These are phyloP conservation scores for Taphrina deformans DNA, from an alignment of 1,139 yeast species.

Conservation along the genomic window DNA sequence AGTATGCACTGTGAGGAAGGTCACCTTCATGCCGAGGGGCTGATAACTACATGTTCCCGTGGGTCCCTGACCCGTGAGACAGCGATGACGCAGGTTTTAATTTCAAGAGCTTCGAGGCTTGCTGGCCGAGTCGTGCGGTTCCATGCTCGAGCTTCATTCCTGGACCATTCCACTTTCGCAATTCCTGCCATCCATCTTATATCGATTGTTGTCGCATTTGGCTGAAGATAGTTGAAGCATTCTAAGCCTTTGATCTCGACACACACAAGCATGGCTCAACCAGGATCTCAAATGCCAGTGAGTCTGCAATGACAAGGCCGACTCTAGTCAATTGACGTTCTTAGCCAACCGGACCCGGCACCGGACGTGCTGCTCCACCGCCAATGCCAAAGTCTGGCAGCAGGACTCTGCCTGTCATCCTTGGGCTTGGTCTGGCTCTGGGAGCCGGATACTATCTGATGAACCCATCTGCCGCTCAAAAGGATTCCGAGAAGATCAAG, in stretches of 20 bases:
- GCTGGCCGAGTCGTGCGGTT: background rate
- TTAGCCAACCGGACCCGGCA: constrained; percentile 23
- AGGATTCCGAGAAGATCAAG: constrained; percentile 31
- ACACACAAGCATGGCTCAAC: constrained; percentile 5
- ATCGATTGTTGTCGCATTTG: background rate
- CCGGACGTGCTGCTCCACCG: constrained; percentile 25
- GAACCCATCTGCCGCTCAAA: constrained; percentile 28
- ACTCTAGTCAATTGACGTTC: background rate
- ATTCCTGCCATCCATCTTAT: background rate
- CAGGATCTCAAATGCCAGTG: constrained; percentile 25
- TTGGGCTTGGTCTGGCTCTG: constrained; percentile 24
- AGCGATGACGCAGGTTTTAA: constrained; percentile 4
- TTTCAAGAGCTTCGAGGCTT: background rate
- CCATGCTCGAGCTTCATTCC: background rate
- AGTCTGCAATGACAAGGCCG: background rate
- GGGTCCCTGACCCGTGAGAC: background rate
- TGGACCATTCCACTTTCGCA: background rate
- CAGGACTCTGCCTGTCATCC: constrained; percentile 19
- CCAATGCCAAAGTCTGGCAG: constrained; percentile 24
- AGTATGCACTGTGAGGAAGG: too few relatives aligned
- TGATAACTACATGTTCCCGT: background rate
- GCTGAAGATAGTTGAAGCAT: background rate
- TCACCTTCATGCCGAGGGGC: too few relatives aligned
- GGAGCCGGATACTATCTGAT: constrained; percentile 33
- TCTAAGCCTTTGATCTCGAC: background rate